Percentiles rank a stretch among this genome's conserved stretches.
Evolutionary conservation across 495 filamentous ascomycete species (phyloP).

Genomic region (Gamarada debralockiae): DNA sequence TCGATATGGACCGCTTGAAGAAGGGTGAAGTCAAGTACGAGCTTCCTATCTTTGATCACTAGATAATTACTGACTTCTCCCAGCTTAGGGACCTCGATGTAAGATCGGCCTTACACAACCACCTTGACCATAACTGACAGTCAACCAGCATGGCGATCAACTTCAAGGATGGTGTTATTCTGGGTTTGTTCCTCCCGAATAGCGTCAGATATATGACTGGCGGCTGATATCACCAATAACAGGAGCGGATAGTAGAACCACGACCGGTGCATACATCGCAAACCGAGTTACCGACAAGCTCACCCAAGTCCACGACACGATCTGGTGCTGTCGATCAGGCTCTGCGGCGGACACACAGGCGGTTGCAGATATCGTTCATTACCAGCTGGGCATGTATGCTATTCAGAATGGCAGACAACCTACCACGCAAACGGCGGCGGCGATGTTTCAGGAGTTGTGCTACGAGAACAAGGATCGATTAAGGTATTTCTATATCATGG

Average conservation of each 20-base stretch:
- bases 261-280: constrained; percentile 97
- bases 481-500: constrained; percentile 43
- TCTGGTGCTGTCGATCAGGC: constrained; percentile 97
- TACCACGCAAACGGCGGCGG: constrained; percentile 88
- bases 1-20: constrained; percentile 96
- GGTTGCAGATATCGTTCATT: constrained; percentile 95
- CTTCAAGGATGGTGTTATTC: constrained; percentile 95
- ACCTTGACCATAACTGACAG: constrained; percentile 16
- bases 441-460: constrained; percentile 95
- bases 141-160: constrained; percentile 78
- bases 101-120: constrained; percentile 33
- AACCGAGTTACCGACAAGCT: constrained; percentile 99
- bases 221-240: constrained; percentile 13
- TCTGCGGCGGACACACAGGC: constrained; percentile 98
- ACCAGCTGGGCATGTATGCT: constrained; percentile 89
- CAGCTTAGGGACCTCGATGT: constrained; percentile 97
- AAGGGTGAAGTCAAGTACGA: constrained; percentile 88
- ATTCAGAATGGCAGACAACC: constrained; percentile 83
- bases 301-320: constrained; percentile 96
- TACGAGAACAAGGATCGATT: constrained; percentile 94
- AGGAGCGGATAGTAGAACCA: constrained; percentile 94
- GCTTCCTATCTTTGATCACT: neutral
- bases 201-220: neutral
- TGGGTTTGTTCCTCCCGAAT: constrained; percentile 48
- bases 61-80: constrained; percentile 29